Evolutionary conservation across 352 stramenopile species (phyloP).

Genomic region (Peronospora belbahrii): DNA sequence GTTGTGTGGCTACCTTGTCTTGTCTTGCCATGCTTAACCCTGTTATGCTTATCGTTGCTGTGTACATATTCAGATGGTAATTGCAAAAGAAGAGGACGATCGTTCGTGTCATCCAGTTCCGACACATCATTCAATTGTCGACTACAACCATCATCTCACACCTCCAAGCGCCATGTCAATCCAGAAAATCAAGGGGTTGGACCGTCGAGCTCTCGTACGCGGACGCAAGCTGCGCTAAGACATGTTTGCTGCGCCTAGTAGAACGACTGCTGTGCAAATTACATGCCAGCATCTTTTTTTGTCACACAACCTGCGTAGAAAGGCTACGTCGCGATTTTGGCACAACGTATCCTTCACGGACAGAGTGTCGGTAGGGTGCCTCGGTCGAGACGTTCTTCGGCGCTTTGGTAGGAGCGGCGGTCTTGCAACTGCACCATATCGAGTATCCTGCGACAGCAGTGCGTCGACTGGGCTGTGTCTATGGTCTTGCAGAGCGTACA

Average conservation of each 20-base stretch:
- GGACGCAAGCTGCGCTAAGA: conserved; percentile 62
- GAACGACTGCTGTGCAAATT: neutral
- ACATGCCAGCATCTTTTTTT: neutral
- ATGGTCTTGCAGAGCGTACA: conserved; percentile 21
- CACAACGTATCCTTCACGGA: too few species aligned
- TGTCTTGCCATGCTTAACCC: neutral
- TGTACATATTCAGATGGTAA: conserved; percentile 27
- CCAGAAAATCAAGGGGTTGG: conserved; percentile 73
- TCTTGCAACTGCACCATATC: neutral
- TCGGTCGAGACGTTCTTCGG: neutral
- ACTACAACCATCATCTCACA: conserved; percentile 61
- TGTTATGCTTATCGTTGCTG: neutral
- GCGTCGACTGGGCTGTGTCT: conserved; percentile 14
- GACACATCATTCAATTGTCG: conserved; percentile 65
- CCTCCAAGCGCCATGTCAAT: conserved; percentile 54
- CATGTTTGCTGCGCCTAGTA: neutral
- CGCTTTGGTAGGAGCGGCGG: neutral
- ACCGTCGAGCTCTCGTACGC: conserved; percentile 62
- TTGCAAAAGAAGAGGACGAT: conserved; percentile 58
- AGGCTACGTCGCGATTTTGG: too few species aligned
- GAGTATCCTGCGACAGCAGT: conserved; percentile 7
- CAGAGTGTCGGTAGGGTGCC: neutral
- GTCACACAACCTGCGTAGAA: too few species aligned
- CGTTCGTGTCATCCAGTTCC: conserved; percentile 43
- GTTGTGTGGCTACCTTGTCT: neutral